Evolutionary conservation across 371 early-diverging fungal species (phyloP).

Genomic region (Mortierella sp.): DNA sequence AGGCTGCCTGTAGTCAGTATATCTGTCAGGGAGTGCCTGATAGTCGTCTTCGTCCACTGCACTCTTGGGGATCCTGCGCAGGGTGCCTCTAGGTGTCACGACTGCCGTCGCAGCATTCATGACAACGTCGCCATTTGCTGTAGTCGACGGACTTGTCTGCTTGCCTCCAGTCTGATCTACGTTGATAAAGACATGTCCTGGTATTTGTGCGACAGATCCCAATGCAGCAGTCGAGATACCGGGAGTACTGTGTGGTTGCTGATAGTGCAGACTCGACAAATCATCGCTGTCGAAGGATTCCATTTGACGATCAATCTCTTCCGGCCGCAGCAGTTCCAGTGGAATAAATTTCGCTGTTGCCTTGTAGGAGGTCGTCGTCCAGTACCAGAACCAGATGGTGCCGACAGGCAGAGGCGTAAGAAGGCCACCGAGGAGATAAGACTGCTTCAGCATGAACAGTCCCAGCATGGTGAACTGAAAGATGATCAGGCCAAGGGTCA

Average conservation of each 20-base stretch:
- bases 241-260: neutral
- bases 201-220: slow-evolving; percentile 16
- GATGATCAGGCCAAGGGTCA: slow-evolving; percentile 81
- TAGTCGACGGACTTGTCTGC: neutral
- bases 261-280: neutral
- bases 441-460: slow-evolving; percentile 70
- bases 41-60: slow-evolving; percentile 78
- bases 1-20: slow-evolving; percentile 48
- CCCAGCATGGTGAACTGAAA: slow-evolving; percentile 92
- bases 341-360: slow-evolving; percentile 63
- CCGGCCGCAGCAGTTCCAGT: slow-evolving; percentile 44
- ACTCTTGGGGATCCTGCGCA: slow-evolving; percentile 31
- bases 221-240: neutral
- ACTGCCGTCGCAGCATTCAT: slow-evolving; percentile 25
- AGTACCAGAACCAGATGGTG: slow-evolving; percentile 66
- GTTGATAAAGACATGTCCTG: slow-evolving; percentile 23
- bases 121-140: slow-evolving; percentile 52
- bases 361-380: slow-evolving; percentile 68
- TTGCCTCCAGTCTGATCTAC: neutral
- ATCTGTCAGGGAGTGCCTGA: slow-evolving; percentile 58
- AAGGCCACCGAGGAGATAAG: slow-evolving; percentile 59
- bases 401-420: slow-evolving; percentile 62
- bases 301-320: slow-evolving; percentile 3
- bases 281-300: too few species aligned
- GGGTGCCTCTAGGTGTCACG: slow-evolving; percentile 31